Evolutionary conservation across 2,329 filamentous ascomycete species (phyloP), one percentile per base, ranked within the genome.

Genomic region (Fusarium veterinarium): DNA sequence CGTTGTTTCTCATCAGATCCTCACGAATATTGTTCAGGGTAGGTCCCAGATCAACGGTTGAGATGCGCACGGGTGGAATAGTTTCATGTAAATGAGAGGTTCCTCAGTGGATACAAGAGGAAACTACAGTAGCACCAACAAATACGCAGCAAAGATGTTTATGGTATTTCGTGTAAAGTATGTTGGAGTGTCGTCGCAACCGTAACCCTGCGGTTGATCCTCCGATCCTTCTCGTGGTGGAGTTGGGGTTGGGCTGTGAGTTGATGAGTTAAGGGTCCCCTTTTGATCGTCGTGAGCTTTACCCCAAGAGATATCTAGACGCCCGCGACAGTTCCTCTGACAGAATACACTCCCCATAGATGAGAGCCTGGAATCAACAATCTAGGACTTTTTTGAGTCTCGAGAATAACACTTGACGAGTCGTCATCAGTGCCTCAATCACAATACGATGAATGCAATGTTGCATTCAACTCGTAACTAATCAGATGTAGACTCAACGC

Each of bases 121-220:
- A 51, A 25, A 35, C 20, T 16, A 61, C 35, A 45, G 49, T 57
- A 56, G 31, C 37, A 46, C 40, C n/a, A 30, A 17, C 38, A 44
- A n/a, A 56, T 42, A 44, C 31, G 37, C 23, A 53, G 23, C 30
- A 55, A 28, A 55, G 19, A 56, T 33, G 51, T 42, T 67, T 45
- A 16, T 45, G 51, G 63, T 35, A 67, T 60, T 17, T 61, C 44
- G 56, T 71, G 30, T 65, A 69, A 23, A 42, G 40, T 33, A 60
- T 64, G 41, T 48, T 10, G 16, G 28, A 23, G 35, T n/a, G 38
- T 59, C 30, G 23, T 31, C 44, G 33, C 44, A 59, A 48, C 60
- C 42, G 19, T 55, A 53, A 70, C 69, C 70, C 70, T 71, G 66
- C 16, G 38, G 70, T 41, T 73, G 70, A 72, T 72, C 70, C 11